Base-by-base conservation (phyloP, 2,329 filamentous ascomycete species). In the Aspergillus ochraceoroseus region DNA sequence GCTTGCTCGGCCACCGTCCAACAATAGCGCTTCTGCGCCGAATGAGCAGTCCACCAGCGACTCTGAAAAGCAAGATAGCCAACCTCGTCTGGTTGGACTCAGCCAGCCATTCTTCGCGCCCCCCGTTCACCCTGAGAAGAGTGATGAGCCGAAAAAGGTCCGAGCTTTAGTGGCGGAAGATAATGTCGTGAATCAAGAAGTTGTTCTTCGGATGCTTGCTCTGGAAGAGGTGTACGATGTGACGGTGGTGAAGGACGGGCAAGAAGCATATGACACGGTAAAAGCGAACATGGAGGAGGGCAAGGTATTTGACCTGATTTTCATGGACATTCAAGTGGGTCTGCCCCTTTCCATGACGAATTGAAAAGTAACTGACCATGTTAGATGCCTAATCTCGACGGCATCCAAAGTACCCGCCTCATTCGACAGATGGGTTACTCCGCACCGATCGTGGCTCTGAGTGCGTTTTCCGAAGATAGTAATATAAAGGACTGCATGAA, bases 301-400 rank as follows among this genome's bases (percentile, higher is more conserved):
- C 37, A 73, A 76, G 39, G 76, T 76, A 2, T 95, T 90, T 59
- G 87, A 94, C 52, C 73, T 95, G 17, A 90, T 95, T 48, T 92
- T 95, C 58, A 95, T 95, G 89, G 89, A 95, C 55, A 83, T 95
- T 5, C 87, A 57, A 43, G 54, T 57, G 44, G 9, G 18, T 20
- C 8, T 17, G 6, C 8, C 9, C 8, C 3, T 15, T 5, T 5
- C 9, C 2, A 2, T 15, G 2, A 1, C 14, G 4, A 8, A 2
- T 4, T 17, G 7, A 32, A 19, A 1, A 2, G n/a, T 11, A 15
- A n/a, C 44, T 49, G 32, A 49, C 19, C 3, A 3, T 11, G 8
- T 2, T 14, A 79, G 65, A 95, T 95, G 89, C 89, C 89, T 3
- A 94, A 92, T 48, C 75, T 95, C 9, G 88, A 95, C 57, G 89